Evolutionary conservation across 495 filamentous ascomycete genomes (phyloP), one percentile per base, ranked within the genome.

Genomic region (Aspergillus mulundensis): DNA sequence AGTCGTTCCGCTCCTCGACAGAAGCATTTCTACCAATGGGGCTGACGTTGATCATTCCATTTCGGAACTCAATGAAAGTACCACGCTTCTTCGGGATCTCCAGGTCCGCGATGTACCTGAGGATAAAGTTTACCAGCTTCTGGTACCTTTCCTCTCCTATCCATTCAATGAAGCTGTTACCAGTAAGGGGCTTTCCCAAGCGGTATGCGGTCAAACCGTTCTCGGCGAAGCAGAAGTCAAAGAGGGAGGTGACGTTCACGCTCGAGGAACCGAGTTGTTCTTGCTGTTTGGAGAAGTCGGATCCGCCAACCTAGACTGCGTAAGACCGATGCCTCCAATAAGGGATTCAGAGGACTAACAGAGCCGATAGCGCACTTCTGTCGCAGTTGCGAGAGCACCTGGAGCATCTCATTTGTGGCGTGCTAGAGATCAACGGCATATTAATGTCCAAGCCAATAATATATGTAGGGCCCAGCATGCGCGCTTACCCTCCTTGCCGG

Each of bases 201-300:
- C 89, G 89, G 77, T 78, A 94, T n/a, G 92, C 93, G 0, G 87
- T 92, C 54, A 98, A 83, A 1, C 94, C 93, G 74, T 97, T 97
- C 76, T 97, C 93, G 50, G 90, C 74, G 77, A 97, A 97, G 79
- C 88, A 93, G 76, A 89, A 97, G 76, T 97, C 93, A 76, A 97
- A 98, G 55, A 97, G 83, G 39, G 81, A 69, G 6, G 84, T 90
- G 7, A 92, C 90, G 65, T 83, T 70, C 45, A 87, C 77, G 28
- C 68, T 61, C 25, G 71, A 53, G 2, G 79, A 77, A 64, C 90
- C 92, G 23, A 97, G 84, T 71, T 98, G 94, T 69, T 98, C 94
- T 69, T 97, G 90, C 69, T 97, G 94, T 77, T 98, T 97, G 46
- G 74, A 75, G 43, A 96, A 78, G 78, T 98, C 85, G 54, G 87